phyloP scores from a whole-genome alignment of 2,329 filamentous ascomycete genomes.

The Mycosphaerella sp. region DNA sequence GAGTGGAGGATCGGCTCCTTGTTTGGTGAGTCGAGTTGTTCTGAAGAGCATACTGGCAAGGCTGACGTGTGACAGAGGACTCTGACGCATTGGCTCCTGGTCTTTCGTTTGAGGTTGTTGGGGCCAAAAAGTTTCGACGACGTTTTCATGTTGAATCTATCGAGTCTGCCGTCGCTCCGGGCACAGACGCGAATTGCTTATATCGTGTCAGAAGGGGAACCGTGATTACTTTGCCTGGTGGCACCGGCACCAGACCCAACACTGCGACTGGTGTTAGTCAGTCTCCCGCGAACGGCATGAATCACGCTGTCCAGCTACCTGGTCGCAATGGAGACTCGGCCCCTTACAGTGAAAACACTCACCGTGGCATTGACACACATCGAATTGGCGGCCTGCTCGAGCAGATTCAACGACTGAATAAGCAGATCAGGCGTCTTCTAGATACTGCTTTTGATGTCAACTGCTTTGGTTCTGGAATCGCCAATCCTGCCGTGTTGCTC shows the following conservation, averaged over 20 bases:
- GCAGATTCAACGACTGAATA: slow-evolving; percentile 61
- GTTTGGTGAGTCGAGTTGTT: slow-evolving; percentile 6
- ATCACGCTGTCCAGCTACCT: background rate
- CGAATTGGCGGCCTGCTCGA: slow-evolving; percentile 62
- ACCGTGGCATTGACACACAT: slow-evolving; percentile 29
- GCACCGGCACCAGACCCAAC: background rate
- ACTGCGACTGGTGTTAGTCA: background rate
- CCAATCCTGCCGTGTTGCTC: slow-evolving; percentile 56
- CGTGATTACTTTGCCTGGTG: background rate
- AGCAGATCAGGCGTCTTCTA: slow-evolving; percentile 47
- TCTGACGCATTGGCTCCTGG: slow-evolving; percentile 62
- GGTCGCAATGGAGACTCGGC: background rate
- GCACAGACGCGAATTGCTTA: slow-evolving; percentile 12
- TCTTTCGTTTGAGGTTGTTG: slow-evolving; percentile 60
- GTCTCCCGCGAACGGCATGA: background rate
- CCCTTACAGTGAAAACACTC: background rate
- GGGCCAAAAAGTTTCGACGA: slow-evolving; percentile 50
- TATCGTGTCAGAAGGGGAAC: background rate
- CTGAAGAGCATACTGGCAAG: background rate
- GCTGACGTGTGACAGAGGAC: slow-evolving; percentile 1
- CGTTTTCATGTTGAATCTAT: slow-evolving; percentile 59
- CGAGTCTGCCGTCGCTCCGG: slow-evolving; percentile 26
- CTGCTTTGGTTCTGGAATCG: background rate
- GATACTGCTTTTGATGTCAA: slow-evolving; percentile 1
- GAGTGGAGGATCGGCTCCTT: slow-evolving; percentile 22